These are phyloP conservation scores for Colletotrichum sp. DNA, from an alignment of 2,329 filamentous ascomycete species.

Conservation along the genomic window DNA sequence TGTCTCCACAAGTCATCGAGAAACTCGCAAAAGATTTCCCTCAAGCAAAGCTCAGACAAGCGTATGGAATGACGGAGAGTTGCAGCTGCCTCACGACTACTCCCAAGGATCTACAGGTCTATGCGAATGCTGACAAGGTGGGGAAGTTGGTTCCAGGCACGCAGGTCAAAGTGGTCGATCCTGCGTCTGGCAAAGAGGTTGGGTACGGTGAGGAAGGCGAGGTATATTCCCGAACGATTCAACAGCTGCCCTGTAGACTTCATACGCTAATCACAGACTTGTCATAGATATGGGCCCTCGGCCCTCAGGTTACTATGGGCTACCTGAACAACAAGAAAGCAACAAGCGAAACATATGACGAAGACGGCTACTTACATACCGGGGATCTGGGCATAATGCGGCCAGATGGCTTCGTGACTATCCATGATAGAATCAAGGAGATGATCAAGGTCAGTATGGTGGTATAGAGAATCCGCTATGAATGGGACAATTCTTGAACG, in stretches of 20 bases:
- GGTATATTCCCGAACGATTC: neutral
- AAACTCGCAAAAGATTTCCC: conserved; percentile 62
- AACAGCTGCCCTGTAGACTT: neutral
- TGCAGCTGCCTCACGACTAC: conserved; percentile 69
- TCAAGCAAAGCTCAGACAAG: conserved; percentile 65
- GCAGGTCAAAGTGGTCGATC: conserved; percentile 62
- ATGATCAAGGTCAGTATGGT: conserved; percentile 62
- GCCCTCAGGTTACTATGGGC: conserved; percentile 55
- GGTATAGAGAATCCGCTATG: neutral
- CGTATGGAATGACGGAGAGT: conserved; percentile 73
- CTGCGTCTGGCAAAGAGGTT: conserved; percentile 57
- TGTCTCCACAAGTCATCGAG: conserved; percentile 61
- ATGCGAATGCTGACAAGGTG: conserved; percentile 61
- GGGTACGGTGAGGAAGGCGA: conserved; percentile 56
- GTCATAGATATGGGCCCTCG: conserved; percentile 42
- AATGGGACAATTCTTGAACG: neutral
- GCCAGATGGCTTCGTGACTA: conserved; percentile 58
- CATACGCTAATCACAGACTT: neutral
- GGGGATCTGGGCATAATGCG: conserved; percentile 63
- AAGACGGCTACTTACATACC: conserved; percentile 63
- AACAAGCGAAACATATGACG: conserved; percentile 54
- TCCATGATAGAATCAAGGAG: conserved; percentile 69
- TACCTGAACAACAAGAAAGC: conserved; percentile 49
- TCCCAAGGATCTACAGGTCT: conserved; percentile 59
- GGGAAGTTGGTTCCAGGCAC: conserved; percentile 63